Base-by-base conservation (phyloP, 2,329 filamentous ascomycete genomes). In the Nemania serpens region DNA sequence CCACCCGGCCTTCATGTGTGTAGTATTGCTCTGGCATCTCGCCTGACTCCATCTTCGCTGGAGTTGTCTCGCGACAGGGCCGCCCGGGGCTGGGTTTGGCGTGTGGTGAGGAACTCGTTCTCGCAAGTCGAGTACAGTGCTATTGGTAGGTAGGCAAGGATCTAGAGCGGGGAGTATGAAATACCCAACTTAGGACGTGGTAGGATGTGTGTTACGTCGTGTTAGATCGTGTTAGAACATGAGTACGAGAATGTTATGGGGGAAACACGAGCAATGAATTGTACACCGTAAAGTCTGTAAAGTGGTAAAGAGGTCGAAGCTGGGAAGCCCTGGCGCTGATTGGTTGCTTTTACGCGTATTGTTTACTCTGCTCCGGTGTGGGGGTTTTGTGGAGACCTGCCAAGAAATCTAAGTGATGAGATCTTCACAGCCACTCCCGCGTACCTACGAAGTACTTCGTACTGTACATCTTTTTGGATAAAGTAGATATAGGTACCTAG, bases 1-100 rank as follows among this genome's bases (percentile, higher is more conserved):
- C 88, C 37, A 97, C 78, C 49, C 95, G 91, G 69, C 88, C 89
- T 66, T 92, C 87, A 66, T 88, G 88, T 15, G 89, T 90, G 68
- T 84, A 80, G 73, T 81, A 87, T 29, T 75, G 72, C 58, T 83
- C 79, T 39, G 80, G 75, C 43, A 75, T 67, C 46, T 78, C 76
- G 56, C 71, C 70, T 59, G 70, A 45, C 60, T 70, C 71, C 70
- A 73, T 71, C 54, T 56, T 58, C 41, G 49, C 52, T 29, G 29
- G 46, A 50, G 50, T 36, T 25, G 48, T 48, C 13, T 50, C n/a
- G 53, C 50, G 25, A 55, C 45, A 22, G 48, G 50, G 29, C 39
- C 34, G 20, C 22, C 7, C n/a, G 10, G 18, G 4, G n/a, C 15
- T 49, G 4, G 34, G 25, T 37, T 53, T 41, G 62, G 36, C 6